Evolutionary conservation across 805 yeast genomes (phyloP).

Genomic region (Saccharomycopsis babjevae): DNA sequence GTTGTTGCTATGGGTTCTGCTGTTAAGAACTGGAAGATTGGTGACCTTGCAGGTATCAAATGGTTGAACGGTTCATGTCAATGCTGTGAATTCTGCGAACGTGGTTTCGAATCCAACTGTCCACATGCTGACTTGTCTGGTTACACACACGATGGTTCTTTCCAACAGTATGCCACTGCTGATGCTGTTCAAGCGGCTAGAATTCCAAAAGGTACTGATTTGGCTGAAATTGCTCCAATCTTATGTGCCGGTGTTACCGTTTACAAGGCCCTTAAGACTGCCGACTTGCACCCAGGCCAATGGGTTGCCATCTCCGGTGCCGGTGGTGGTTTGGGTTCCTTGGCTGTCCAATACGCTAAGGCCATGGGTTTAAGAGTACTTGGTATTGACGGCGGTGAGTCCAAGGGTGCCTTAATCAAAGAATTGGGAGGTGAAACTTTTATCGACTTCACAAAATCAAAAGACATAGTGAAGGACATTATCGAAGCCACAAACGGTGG

Average conservation of each 20-base stretch:
- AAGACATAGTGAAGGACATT: conserved; percentile 47
- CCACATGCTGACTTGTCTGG: conserved; percentile 66
- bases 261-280: conserved; percentile 80
- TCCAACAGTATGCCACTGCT: conserved; percentile 85
- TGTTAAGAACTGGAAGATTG: conserved; percentile 62
- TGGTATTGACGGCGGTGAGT: conserved; percentile 64
- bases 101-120: conserved; percentile 63
- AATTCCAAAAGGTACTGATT: conserved; percentile 64
- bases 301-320: conserved; percentile 76
- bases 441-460: conserved; percentile 47
- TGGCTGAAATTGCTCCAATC: conserved; percentile 70
- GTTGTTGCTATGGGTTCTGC: conserved; percentile 68
- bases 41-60: conserved; percentile 76
- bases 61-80: conserved; percentile 77
- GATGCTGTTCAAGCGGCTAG: conserved; percentile 81
- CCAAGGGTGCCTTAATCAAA: conserved; percentile 44
- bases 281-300: conserved; percentile 57
- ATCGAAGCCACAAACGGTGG: conserved; percentile 57
- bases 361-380: conserved; percentile 70
- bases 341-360: conserved; percentile 64
- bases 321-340: conserved; percentile 70
- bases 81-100: conserved; percentile 65
- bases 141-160: conserved; percentile 82
- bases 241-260: conserved; percentile 89
- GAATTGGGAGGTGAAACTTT: conserved; percentile 58